phyloP scores from a whole-genome alignment of 2,329 filamentous ascomycete genomes.

The Didymella pinodella region DNA sequence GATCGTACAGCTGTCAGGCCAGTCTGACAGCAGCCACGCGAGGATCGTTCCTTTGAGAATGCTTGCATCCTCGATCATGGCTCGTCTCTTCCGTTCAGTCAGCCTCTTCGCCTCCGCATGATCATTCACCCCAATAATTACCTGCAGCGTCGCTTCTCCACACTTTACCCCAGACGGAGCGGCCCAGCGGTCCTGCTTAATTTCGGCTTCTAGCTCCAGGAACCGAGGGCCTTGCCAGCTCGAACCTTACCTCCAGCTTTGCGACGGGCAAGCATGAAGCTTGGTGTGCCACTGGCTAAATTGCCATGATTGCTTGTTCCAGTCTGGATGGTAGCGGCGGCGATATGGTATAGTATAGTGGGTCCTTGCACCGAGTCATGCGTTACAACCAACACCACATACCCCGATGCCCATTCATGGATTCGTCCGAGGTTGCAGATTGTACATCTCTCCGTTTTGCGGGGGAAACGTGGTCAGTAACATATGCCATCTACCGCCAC shows the following conservation, averaged over 20 bases:
- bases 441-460: conserved; percentile 15
- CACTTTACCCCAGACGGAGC: conserved; percentile 25
- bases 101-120: conserved; percentile 23
- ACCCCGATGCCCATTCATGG: conserved; percentile 21
- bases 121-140: conserved; percentile 19
- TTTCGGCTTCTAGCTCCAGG: conserved; percentile 24
- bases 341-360: conserved; percentile 5
- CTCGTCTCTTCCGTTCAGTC: conserved; percentile 11
- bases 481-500: conserved; percentile 6
- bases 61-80: conserved; percentile 10
- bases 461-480: conserved; percentile 13
- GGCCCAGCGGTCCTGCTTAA: conserved; percentile 24
- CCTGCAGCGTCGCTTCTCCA: conserved; percentile 24
- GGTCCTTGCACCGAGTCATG: conserved; percentile 18
- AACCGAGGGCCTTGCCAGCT: conserved; percentile 15
- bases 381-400: conserved; percentile 6
- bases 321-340: background rate
- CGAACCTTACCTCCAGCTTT: conserved; percentile 7
- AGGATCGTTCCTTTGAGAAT: conserved; percentile 14
- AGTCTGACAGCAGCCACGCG: conserved; percentile 18
- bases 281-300: conserved; percentile 23
- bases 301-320: conserved; percentile 13
- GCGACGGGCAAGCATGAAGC: conserved; percentile 20
- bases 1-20: conserved; percentile 16
- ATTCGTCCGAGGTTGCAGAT: conserved; percentile 13